These are phyloP conservation scores for Kurtzmaniella quercitrusa DNA, from an alignment of 1,139 yeast species.

Conservation along the genomic window DNA sequence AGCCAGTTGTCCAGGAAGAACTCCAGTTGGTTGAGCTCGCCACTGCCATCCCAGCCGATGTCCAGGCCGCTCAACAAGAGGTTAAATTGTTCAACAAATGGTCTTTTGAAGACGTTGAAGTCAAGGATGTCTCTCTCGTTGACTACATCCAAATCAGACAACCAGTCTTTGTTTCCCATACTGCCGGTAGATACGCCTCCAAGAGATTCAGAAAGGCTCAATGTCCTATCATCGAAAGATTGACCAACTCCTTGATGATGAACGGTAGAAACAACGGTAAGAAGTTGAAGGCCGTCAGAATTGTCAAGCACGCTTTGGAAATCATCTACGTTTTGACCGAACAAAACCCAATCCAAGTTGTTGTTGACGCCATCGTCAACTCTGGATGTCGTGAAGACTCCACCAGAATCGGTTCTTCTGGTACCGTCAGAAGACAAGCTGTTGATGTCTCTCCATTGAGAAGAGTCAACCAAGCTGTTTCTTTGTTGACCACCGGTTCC, in stretches of 20 bases:
- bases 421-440: constrained; percentile 99
- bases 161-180: constrained; percentile 98
- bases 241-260: constrained; percentile 99
- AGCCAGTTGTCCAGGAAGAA: constrained; percentile 64
- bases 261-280: constrained; percentile 99
- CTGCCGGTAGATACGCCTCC: constrained; percentile 99
- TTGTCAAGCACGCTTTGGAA: constrained; percentile 98
- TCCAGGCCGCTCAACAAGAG: constrained; percentile 94
- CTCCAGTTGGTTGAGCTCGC: constrained; percentile 82
- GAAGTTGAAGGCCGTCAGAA: constrained; percentile 99
- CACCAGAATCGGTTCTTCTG: constrained; percentile 99
- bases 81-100: constrained; percentile 99
- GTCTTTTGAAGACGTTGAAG: constrained; percentile 96
- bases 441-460: constrained; percentile 99
- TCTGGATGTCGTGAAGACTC: constrained; percentile 99
- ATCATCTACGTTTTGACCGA: constrained; percentile 97
- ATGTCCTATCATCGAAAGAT: constrained; percentile 99
- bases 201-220: constrained; percentile 99
- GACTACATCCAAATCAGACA: constrained; percentile 98
- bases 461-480: constrained; percentile 99
- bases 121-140: constrained; percentile 96
- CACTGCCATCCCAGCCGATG: constrained; percentile 94
- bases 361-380: constrained; percentile 99
- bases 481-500: constrained; percentile 98
- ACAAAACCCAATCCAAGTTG: constrained; percentile 98